These are phyloP conservation scores for Lenzites betulinus DNA, from an alignment of 768 basidiomycete genomes.

Conservation along the genomic window DNA sequence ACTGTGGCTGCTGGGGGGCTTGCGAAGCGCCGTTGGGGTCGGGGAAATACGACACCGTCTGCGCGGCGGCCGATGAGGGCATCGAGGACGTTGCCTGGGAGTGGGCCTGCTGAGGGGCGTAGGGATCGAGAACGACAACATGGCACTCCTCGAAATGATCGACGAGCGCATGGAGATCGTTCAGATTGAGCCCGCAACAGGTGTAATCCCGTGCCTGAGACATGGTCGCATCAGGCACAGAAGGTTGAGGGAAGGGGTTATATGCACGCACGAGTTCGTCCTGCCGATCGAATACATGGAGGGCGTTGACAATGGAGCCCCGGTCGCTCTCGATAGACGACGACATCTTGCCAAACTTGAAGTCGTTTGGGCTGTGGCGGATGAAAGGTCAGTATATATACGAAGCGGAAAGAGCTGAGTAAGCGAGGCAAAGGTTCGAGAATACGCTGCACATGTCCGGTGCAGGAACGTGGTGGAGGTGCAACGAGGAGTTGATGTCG, in stretches of 20 bases:
- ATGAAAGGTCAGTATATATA: neutral
- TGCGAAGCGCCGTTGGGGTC: slow-evolving; percentile 15
- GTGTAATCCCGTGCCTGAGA: slow-evolving; percentile 81
- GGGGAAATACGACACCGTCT: slow-evolving; percentile 29
- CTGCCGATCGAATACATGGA: slow-evolving; percentile 66
- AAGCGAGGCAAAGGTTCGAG: neutral
- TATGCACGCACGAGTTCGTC: slow-evolving; percentile 64
- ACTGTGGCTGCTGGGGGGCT: slow-evolving; percentile 24
- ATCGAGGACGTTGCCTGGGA: slow-evolving; percentile 10
- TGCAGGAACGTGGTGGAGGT: too few relatives aligned
- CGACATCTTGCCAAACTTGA: slow-evolving; percentile 47
- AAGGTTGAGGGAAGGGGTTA: neutral
- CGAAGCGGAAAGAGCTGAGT: neutral
- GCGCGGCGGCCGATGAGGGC: slow-evolving; percentile 10
- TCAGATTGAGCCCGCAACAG: slow-evolving; percentile 81
- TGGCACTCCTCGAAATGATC: slow-evolving; percentile 94
- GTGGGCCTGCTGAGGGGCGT: slow-evolving; percentile 27
- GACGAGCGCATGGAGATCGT: slow-evolving; percentile 79
- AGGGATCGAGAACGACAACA: slow-evolving; percentile 68
- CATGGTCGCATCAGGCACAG: neutral
- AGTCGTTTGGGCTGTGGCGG: slow-evolving; percentile 43
- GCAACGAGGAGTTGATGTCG: too few relatives aligned
- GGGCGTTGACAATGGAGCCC: slow-evolving; percentile 61
- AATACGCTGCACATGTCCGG: neutral
- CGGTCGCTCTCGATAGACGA: slow-evolving; percentile 64